Evolutionary conservation across 192 early-diverging fungal species (phyloP), one percentile per base, ranked within the genome.

Genomic region (Backusella tuberculispora): DNA sequence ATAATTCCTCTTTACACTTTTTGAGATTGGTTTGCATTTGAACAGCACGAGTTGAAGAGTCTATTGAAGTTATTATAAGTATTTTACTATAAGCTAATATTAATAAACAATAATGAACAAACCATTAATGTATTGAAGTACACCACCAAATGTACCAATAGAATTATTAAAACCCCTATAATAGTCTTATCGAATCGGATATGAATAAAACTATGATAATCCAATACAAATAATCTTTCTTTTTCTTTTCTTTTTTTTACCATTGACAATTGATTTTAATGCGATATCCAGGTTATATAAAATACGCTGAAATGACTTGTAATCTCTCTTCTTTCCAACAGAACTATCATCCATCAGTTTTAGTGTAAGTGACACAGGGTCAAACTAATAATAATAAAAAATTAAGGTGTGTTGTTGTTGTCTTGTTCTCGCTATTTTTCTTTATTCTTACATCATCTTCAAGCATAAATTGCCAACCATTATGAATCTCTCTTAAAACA

Each of bases 111-210:
- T 34, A 34, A 2, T 34, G 29, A 34, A 15, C 60, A 73, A 84
- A 80, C 85, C 88, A 53, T 85, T 82, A 71, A 94, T 90, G 73
- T 88, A 88, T 40, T 92, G 87, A 42, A 92, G 85, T 13, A 94
- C 87, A 15, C 91, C 93, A 21, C 93, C 90, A 72, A 92, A 94
- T 60, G 91, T 92, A 81, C 92, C 83, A 75, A 94, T 94, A 7
- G 93, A 93, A 56, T 90, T 89, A 71, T 93, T 94, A 74, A 94
- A 94, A 12, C 93, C 92, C 42, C 89, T 88, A 70, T 94, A 93
- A 77, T 92, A 93, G 67, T 93, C 93, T 89, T 6, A 19, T 6
- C 50, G 29, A 34, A 2, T 38, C 38, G 3, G 37, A 38, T 6
- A 64, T 29, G 7, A 26, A 14, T 14, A 64, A 6, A 29, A 37